Conservation (phyloP, 2,329 filamentous ascomycete genomes). For the Dactylellina haptotyla region DNA sequence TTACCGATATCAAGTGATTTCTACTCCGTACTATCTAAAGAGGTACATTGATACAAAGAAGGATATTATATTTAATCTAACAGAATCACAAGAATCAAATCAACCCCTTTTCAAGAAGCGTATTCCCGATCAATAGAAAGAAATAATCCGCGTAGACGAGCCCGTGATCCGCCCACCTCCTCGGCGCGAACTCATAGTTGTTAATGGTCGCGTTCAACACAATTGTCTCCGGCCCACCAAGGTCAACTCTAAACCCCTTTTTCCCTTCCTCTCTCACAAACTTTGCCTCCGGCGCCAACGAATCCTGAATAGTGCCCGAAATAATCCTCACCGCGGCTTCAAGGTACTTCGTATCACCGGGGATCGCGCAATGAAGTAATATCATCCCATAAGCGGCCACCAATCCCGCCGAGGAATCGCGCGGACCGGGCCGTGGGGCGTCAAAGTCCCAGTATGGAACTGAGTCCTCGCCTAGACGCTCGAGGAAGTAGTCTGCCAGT, state of each 20-base stretch:
- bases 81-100: background rate
- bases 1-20: too few relatives aligned
- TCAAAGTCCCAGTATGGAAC: conserved; percentile 68
- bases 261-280: conserved; percentile 25
- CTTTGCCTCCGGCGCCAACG: conserved; percentile 52
- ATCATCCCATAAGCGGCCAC: conserved; percentile 57
- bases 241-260: background rate
- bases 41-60: too few relatives aligned
- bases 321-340: conserved; percentile 57
- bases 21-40: too few relatives aligned
- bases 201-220: conserved; percentile 41
- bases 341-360: conserved; percentile 58
- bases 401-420: conserved; percentile 61
- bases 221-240: conserved; percentile 4
- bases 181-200: conserved; percentile 32
- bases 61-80: background rate
- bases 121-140: conserved; percentile 65
- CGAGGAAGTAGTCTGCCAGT: conserved; percentile 65
- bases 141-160: conserved; percentile 67
- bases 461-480: conserved; percentile 61
- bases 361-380: conserved; percentile 60
- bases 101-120: conserved; percentile 61
- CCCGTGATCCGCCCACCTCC: conserved; percentile 57
- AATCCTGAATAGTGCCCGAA: conserved; percentile 54
- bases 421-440: conserved; percentile 62